Percentiles rank a stretch among this genome's conserved stretches.
Conservation (phyloP, 2,329 filamentous ascomycete genomes). For the Thelonectria discophora region DNA sequence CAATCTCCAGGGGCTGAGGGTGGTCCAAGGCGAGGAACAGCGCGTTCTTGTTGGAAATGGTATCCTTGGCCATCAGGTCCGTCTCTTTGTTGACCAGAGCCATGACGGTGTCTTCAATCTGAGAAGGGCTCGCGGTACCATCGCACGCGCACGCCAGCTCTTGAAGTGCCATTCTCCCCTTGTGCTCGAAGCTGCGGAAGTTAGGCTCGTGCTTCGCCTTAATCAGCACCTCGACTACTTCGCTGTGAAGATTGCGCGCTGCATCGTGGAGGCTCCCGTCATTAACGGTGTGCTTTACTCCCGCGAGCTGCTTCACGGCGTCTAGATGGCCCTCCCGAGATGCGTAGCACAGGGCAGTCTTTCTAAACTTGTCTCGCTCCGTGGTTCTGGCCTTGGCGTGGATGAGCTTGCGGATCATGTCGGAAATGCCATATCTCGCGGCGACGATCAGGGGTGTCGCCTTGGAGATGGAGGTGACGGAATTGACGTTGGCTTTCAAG, state of each 20-base stretch:
- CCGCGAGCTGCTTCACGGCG: constrained; percentile 11
- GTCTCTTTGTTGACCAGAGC: constrained; percentile 13
- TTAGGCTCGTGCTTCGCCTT: constrained; percentile 15
- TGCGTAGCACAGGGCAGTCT: constrained; percentile 13
- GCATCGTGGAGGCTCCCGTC: constrained; percentile 27
- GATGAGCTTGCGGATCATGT: constrained; percentile 3
- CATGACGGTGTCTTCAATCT: constrained; percentile 13
- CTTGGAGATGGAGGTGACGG: not conserved
- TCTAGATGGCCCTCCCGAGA: constrained; percentile 10
- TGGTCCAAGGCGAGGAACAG: constrained; percentile 24
- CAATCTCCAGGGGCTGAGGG: constrained; percentile 5
- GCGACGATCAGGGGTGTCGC: constrained; percentile 8
- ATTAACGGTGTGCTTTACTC: not conserved
- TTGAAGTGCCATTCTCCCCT: constrained; percentile 19
- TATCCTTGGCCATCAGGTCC: constrained; percentile 4
- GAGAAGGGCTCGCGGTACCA: not conserved
- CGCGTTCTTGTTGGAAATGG: constrained; percentile 11
- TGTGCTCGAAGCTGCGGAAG: constrained; percentile 11
- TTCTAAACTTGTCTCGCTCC: not conserved
- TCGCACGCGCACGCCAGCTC: constrained; percentile 14
- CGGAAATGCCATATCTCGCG: not conserved
- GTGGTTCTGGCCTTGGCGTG: not conserved
- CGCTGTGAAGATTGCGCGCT: constrained; percentile 21
- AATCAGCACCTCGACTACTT: constrained; percentile 11
- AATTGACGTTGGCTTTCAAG: not conserved